Evolutionary conservation across 768 basidiomycete genomes (phyloP).

Genomic region (Collybia sordida): DNA sequence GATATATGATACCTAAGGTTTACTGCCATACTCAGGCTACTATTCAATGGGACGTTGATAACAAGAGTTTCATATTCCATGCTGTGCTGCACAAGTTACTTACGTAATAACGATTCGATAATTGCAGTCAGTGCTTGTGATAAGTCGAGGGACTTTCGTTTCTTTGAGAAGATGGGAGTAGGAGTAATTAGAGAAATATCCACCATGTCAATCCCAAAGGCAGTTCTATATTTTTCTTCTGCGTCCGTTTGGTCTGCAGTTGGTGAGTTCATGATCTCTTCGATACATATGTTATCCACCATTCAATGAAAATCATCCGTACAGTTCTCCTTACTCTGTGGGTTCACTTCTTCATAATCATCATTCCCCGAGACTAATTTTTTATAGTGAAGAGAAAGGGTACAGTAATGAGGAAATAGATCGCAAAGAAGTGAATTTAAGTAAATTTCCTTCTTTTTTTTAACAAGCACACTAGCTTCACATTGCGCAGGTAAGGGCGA

Average conservation of each 20-base stretch:
- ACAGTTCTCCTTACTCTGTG: constrained; percentile 59
- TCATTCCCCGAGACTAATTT: neutral
- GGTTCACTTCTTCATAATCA: constrained; percentile 20
- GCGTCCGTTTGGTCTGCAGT: constrained; percentile 64
- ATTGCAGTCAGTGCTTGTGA: constrained; percentile 5
- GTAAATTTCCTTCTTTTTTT: constrained; percentile 26
- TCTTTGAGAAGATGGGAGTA: constrained; percentile 7
- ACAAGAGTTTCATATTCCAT: no score
- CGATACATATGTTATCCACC: constrained; percentile 2
- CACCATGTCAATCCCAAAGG: constrained; percentile 57
- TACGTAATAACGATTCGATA: constrained; percentile 4
- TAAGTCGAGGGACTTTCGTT: no score
- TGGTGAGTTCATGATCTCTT: constrained; percentile 36
- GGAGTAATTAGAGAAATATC: constrained; percentile 5
- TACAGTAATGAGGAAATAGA: constrained; percentile 78
- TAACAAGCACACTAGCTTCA: neutral
- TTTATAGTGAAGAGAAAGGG: constrained; percentile 70
- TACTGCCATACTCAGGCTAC: constrained; percentile 1
- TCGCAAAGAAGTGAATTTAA: constrained; percentile 63
- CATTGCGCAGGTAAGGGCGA: constrained; percentile 63
- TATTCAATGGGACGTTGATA: neutral
- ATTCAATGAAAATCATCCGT: neutral
- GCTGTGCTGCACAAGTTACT: no score
- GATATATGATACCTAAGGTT: constrained; percentile 1
- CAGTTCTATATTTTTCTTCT: constrained; percentile 74